Percentiles rank a stretch among this genome's conserved stretches.
These are phyloP conservation scores for Saccharomycopsis guyanensis DNA, from an alignment of 805 yeast genomes.

Conservation along the genomic window DNA sequence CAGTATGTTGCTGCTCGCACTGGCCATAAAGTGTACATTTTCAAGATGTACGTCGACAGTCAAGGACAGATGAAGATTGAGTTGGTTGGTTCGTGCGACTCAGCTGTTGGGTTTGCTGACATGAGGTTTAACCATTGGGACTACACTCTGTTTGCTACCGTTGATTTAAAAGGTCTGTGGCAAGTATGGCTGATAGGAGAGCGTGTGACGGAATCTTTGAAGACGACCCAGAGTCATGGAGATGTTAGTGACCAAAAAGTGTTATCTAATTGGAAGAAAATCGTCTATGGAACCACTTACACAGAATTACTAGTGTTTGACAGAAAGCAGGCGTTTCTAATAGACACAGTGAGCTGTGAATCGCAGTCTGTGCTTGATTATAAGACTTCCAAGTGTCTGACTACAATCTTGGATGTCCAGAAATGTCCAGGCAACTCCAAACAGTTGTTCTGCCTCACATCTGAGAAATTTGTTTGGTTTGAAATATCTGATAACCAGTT, in stretches of 20 bases:
- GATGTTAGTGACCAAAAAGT: constrained; percentile 39
- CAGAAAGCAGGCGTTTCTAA: constrained; percentile 36
- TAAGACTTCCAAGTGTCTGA: too few relatives aligned
- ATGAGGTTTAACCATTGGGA: constrained; percentile 38
- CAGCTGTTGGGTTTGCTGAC: constrained; percentile 33
- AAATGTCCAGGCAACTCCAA: constrained; percentile 26
- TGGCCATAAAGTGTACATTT: constrained; percentile 27
- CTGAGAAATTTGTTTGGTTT: constrained; percentile 56
- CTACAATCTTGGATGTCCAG: constrained; percentile 35
- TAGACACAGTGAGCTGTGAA: too few relatives aligned
- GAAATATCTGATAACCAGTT: constrained; percentile 29
- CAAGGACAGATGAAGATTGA: constrained; percentile 21
- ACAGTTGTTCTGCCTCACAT: constrained; percentile 50
- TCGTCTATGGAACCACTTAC: constrained; percentile 36
- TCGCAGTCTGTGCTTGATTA: too few relatives aligned
- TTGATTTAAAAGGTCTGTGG: constrained; percentile 51
- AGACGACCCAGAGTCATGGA: constrained; percentile 19
- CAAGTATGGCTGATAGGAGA: constrained; percentile 29
- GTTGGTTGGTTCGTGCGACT: constrained; percentile 23
- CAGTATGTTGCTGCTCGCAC: constrained; percentile 34
- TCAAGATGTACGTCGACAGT: constrained; percentile 26
- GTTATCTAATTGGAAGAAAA: constrained; percentile 47
- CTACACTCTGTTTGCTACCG: constrained; percentile 30
- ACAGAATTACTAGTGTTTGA: constrained; percentile 31
- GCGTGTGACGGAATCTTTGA: background rate